Conservation (phyloP, 345 rosid genomes). For the Eucalyptus viminalis region DNA sequence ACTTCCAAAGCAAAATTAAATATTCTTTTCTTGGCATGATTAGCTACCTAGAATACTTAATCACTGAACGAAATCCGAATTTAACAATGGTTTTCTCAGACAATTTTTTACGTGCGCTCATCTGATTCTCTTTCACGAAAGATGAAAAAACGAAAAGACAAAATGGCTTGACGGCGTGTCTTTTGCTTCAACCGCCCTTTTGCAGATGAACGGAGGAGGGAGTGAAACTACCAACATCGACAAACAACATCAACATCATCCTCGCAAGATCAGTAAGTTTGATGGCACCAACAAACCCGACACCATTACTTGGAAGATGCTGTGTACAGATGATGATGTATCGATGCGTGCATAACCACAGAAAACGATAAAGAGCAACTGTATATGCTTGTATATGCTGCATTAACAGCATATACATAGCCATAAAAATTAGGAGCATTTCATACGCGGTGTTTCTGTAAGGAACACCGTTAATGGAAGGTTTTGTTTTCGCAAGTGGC, state of each 20-base stretch:
- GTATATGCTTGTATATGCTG: not conserved
- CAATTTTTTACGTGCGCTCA: not conserved
- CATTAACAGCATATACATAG: not conserved
- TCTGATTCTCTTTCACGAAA: not conserved
- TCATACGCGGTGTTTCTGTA: not conserved
- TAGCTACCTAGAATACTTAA: not conserved
- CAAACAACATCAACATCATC: not conserved
- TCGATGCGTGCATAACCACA: not conserved
- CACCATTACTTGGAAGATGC: not conserved
- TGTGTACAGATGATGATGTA: not conserved
- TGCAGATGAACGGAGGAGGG: not conserved
- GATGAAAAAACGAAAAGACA: too few relatives aligned
- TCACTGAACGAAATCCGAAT: not conserved
- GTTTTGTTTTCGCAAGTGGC: not conserved
- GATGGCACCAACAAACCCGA: not conserved
- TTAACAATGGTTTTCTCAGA: not conserved
- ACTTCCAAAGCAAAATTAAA: not conserved
- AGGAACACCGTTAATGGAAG: not conserved
- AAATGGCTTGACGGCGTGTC: not conserved
- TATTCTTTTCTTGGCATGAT: not conserved
- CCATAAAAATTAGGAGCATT: not conserved
- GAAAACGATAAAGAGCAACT: not conserved
- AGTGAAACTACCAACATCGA: not conserved
- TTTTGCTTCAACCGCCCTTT: not conserved
- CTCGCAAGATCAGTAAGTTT: conserved; percentile 20